These are phyloP conservation scores for Talaromyces piceae DNA, from an alignment of 2,329 filamentous ascomycete genomes.

Conservation along the genomic window DNA sequence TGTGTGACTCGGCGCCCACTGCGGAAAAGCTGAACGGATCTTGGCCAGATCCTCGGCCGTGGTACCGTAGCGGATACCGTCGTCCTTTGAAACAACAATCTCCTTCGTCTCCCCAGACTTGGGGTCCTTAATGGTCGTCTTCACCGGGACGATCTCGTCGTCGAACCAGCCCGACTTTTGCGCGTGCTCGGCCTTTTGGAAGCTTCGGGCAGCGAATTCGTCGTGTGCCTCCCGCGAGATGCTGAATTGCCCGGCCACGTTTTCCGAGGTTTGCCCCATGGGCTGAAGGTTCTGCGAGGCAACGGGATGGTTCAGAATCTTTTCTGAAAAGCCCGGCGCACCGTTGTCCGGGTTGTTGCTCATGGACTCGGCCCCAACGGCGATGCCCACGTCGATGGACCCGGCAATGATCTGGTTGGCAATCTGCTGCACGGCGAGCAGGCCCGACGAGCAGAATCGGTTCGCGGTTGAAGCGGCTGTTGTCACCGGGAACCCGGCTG, in stretches of 20 bases:
- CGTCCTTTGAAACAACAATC: conserved; percentile 71
- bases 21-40: conserved; percentile 78
- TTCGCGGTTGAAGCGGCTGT: conserved; percentile 76
- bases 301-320: conserved; percentile 65
- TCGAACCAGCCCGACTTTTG: conserved; percentile 78
- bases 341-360: conserved; percentile 73
- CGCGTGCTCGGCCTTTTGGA: conserved; percentile 74
- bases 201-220: conserved; percentile 74
- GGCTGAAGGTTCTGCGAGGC: conserved; percentile 87
- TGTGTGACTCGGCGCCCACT: conserved; percentile 66
- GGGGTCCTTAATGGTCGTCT: conserved; percentile 74
- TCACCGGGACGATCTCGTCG: conserved; percentile 77
- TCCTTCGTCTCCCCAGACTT: conserved; percentile 77
- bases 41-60: conserved; percentile 76
- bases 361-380: conserved; percentile 92
- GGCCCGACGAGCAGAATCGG: conserved; percentile 81
- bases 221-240: conserved; percentile 67
- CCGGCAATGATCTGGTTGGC: conserved; percentile 82
- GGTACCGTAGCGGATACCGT: conserved; percentile 75
- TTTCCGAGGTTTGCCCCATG: conserved; percentile 87
- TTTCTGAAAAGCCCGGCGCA: conserved; percentile 75
- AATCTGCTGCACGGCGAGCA: conserved; percentile 84
- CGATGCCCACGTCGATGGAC: conserved; percentile 87
- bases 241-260: conserved; percentile 74
- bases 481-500: conserved; percentile 75